phyloP scores from a whole-genome alignment of 2,329 filamentous ascomycete species.

The Scopulariopsis brevicaulis region DNA sequence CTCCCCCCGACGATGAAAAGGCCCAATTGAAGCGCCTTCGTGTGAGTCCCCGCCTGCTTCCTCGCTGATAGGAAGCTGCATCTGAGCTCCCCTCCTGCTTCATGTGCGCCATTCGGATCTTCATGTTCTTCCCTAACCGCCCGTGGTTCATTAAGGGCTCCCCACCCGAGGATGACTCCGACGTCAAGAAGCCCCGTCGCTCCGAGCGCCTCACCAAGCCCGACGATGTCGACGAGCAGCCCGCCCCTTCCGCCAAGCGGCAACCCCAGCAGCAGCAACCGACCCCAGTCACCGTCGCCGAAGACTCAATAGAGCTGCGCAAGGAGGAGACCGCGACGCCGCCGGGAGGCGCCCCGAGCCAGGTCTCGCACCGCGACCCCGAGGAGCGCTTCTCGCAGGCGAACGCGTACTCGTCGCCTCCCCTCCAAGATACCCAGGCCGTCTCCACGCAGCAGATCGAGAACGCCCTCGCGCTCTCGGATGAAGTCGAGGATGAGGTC shows the following conservation, averaged over 20 bases:
- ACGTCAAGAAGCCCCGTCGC: slow-evolving; percentile 75
- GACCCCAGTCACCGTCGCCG: slow-evolving; percentile 59
- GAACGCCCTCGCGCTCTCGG: slow-evolving; percentile 54
- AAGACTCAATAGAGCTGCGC: slow-evolving; percentile 45
- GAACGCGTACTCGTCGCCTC: slow-evolving; percentile 44
- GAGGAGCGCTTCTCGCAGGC: slow-evolving; percentile 34
- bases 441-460: slow-evolving; percentile 65
- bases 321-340: slow-evolving; percentile 67
- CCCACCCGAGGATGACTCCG: slow-evolving; percentile 48
- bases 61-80: not conserved
- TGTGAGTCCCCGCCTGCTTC: slow-evolving; percentile 36
- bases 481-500: slow-evolving; percentile 71
- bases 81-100: not conserved
- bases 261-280: slow-evolving; percentile 60
- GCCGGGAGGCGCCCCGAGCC: slow-evolving; percentile 45
- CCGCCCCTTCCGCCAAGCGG: slow-evolving; percentile 44
- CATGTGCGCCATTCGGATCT: slow-evolving; percentile 4
- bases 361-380: slow-evolving; percentile 37
- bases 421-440: slow-evolving; percentile 42
- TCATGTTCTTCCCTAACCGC: slow-evolving; percentile 10
- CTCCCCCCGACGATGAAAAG: slow-evolving; percentile 57
- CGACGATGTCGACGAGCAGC: slow-evolving; percentile 2
- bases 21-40: slow-evolving; percentile 75
- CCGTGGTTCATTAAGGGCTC: slow-evolving; percentile 42
- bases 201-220: slow-evolving; percentile 59